Evolutionary conservation across 345 rosid genomes (phyloP).

Genomic region (Citrus cavaleriei): DNA sequence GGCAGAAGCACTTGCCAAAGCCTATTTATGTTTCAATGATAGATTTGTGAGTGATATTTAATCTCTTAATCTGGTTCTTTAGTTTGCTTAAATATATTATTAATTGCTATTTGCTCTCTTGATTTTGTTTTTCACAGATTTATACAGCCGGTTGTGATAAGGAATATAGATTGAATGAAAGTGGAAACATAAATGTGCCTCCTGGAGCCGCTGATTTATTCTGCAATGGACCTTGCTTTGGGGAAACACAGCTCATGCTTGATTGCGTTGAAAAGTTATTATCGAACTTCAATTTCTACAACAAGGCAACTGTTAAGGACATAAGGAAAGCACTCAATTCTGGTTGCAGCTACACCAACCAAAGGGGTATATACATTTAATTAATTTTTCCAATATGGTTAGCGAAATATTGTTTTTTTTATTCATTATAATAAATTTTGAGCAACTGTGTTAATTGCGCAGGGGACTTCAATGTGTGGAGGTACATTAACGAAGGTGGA

Average conservation of each 20-base stretch:
- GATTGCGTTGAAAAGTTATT: slow-evolving; percentile 39
- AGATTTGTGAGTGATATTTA: slow-evolving; percentile 21
- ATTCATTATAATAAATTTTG: neutral
- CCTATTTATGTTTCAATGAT: slow-evolving; percentile 41
- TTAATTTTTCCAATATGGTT: neutral
- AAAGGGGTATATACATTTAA: slow-evolving; percentile 31
- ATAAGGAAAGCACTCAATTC: slow-evolving; percentile 29
- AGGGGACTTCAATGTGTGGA: slow-evolving; percentile 50
- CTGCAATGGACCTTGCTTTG: slow-evolving; percentile 53
- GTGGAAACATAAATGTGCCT: slow-evolving; percentile 50
- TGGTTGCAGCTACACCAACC: slow-evolving; percentile 51
- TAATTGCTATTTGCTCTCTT: neutral
- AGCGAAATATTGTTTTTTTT: neutral
- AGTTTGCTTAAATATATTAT: neutral
- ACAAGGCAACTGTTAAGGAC: slow-evolving; percentile 39
- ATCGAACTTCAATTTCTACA: slow-evolving; percentile 44
- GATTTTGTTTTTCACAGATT: slow-evolving; percentile 25
- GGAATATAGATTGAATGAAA: slow-evolving; percentile 38
- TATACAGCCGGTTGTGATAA: slow-evolving; percentile 39
- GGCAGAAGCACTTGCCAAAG: slow-evolving; percentile 31
- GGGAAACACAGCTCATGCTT: slow-evolving; percentile 48
- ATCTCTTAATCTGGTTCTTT: neutral
- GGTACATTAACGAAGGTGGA: slow-evolving; percentile 34
- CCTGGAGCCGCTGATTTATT: slow-evolving; percentile 38
- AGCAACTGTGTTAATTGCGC: neutral